A percentile compares a stretch with the other conserved stretches of the same genome.
Evolutionary conservation across 169 alveolate genomes (phyloP).

Genomic region (Besnoitia besnoiti): DNA sequence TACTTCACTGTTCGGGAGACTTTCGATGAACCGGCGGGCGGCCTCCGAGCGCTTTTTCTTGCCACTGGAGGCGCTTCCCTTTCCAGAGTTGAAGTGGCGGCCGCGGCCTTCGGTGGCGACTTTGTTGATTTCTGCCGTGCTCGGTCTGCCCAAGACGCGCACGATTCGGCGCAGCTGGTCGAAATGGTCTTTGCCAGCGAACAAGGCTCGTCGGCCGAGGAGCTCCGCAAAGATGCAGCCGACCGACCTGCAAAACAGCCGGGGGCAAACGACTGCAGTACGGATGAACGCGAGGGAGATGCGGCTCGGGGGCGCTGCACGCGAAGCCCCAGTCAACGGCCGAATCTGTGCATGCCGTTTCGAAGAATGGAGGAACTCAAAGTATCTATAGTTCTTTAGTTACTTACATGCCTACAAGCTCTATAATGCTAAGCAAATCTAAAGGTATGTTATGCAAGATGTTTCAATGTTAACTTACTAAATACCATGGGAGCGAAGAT

Average conservation of each 20-base stretch:
- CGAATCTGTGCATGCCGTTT: too few relatives aligned
- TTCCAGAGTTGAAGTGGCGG: slow-evolving; percentile 20
- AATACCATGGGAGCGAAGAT: too few relatives aligned
- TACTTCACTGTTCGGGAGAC: slow-evolving; percentile 40
- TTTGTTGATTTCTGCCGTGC: slow-evolving; percentile 83
- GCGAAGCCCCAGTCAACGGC: too few relatives aligned
- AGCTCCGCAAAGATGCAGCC: slow-evolving; percentile 95
- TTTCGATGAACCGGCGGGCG: slow-evolving; percentile 38
- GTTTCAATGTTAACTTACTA: too few relatives aligned
- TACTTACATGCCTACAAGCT: too few relatives aligned
- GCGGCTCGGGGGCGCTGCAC: too few relatives aligned
- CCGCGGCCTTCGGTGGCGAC: slow-evolving; percentile 48
- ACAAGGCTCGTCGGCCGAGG: slow-evolving; percentile 88
- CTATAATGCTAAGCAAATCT: too few relatives aligned
- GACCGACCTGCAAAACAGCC: slow-evolving; percentile 75
- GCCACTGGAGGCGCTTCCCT: not conserved
- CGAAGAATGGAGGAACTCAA: too few relatives aligned
- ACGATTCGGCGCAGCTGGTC: slow-evolving; percentile 90
- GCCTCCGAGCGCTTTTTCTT: slow-evolving; percentile 31
- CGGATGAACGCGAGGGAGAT: too few relatives aligned
- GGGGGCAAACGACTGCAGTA: not conserved
- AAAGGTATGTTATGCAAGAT: too few relatives aligned
- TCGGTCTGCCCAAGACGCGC: slow-evolving; percentile 86
- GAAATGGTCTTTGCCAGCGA: slow-evolving; percentile 92
- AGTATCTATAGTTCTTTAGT: too few relatives aligned